These are phyloP conservation scores for Symbiodinium natans DNA, from an alignment of 73 alveolate species.

Conservation along the genomic window DNA sequence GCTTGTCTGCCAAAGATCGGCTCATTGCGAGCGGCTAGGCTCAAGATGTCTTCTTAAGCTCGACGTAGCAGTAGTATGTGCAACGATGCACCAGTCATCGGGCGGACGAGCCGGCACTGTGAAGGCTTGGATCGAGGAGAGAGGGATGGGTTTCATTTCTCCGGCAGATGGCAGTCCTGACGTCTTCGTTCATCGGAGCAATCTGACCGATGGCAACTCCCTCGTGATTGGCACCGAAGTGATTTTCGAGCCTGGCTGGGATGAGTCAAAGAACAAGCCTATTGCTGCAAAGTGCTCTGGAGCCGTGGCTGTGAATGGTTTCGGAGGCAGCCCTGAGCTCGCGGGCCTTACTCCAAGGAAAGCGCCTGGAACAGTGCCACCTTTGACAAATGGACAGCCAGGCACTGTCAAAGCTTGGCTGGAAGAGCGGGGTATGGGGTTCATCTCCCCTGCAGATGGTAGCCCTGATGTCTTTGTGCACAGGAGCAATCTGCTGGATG, in stretches of 20 bases:
- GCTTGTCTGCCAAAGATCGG: background rate
- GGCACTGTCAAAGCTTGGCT: constrained; percentile 76
- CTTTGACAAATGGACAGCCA: constrained; percentile 12
- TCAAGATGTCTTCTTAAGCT: too few species aligned
- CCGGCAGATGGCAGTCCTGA: constrained; percentile 69
- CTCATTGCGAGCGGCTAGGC: too few species aligned
- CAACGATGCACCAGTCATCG: too few species aligned
- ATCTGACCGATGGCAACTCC: constrained; percentile 25
- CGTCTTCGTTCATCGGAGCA: constrained; percentile 75
- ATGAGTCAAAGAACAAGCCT: constrained; percentile 30
- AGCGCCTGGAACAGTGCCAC: background rate
- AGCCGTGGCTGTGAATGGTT: background rate
- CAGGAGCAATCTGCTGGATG: constrained; percentile 30
- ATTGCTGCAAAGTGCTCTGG: background rate
- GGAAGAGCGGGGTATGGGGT: constrained; percentile 61
- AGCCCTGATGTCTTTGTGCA: constrained; percentile 33
- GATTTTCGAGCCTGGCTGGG: constrained; percentile 58
- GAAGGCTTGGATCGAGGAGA: constrained; percentile 61
- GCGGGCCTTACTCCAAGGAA: background rate
- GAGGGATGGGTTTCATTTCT: constrained; percentile 61
- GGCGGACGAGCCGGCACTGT: constrained; percentile 30
- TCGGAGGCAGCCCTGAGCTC: too few species aligned
- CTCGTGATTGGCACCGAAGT: constrained; percentile 29
- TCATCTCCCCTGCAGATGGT: constrained; percentile 54
- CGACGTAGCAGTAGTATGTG: too few species aligned